A percentile compares a stretch with the other conserved stretches of the same genome.
Conservation (phyloP, 345 rosid species). For the Euphorbia tirucalli region DNA sequence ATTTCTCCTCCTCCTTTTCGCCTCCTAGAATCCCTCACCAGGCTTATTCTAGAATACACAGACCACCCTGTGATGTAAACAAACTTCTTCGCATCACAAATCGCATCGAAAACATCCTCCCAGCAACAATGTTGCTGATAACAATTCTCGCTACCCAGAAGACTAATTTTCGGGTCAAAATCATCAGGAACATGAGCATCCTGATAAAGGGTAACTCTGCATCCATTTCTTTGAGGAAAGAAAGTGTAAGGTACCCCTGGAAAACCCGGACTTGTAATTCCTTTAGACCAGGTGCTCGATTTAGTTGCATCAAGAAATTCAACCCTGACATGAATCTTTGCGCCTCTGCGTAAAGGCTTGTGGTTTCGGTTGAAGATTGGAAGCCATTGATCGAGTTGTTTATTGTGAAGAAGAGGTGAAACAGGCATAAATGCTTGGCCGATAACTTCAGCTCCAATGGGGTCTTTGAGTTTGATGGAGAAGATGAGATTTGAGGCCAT, state of each 20-base stretch:
- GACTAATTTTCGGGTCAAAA: constrained; percentile 32
- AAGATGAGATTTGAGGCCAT: constrained; percentile 42
- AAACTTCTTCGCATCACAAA: constrained; percentile 44
- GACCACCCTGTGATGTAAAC: constrained; percentile 61
- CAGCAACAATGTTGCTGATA: constrained; percentile 42
- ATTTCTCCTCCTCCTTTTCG: constrained; percentile 33
- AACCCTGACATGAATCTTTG: constrained; percentile 44
- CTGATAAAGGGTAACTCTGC: constrained; percentile 52
- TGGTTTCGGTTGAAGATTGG: constrained; percentile 20
- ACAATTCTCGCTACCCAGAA: constrained; percentile 25
- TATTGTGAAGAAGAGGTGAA: constrained; percentile 32
- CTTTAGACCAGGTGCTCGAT: constrained; percentile 40
- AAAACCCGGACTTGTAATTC: constrained; percentile 38
- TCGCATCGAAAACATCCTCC: constrained; percentile 54
- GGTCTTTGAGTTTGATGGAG: constrained; percentile 40
- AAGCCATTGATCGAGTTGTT: constrained; percentile 45
- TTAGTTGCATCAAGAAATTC: constrained; percentile 32
- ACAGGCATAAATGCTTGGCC: constrained; percentile 49
- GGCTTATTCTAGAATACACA: constrained; percentile 37
- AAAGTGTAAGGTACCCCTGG: constrained; percentile 51
- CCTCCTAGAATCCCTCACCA: constrained; percentile 43
- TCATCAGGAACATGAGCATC: constrained; percentile 49
- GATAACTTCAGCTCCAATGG: constrained; percentile 32
- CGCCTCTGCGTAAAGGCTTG: constrained; percentile 20
- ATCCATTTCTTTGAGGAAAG: constrained; percentile 42